Conservation (phyloP, 139 green algal genomes). For the Marvania coccoides region DNA sequence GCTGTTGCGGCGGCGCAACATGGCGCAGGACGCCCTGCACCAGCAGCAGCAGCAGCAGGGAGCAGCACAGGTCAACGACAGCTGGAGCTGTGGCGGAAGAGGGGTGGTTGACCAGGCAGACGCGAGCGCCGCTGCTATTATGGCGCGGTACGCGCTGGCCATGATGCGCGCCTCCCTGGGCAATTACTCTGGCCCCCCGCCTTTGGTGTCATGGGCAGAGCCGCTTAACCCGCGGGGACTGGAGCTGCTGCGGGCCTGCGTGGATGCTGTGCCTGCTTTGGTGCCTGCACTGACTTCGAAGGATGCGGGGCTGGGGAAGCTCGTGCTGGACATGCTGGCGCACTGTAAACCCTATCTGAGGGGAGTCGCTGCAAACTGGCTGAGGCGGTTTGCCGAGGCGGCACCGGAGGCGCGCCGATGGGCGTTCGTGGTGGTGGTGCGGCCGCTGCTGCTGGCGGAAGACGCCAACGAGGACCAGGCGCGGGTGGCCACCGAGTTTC, state of each 20-base stretch:
- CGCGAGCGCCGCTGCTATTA: background rate
- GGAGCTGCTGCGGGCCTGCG: constrained; percentile 19
- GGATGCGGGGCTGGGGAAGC: constrained; percentile 1
- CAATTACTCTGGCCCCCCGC: background rate
- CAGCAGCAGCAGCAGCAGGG: background rate
- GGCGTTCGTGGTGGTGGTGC: constrained; percentile 7
- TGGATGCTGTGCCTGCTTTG: background rate
- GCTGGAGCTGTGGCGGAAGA: too few species aligned
- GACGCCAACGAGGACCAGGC: constrained; percentile 2
- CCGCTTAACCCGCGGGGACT: background rate
- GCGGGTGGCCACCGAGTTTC: constrained; percentile 7
- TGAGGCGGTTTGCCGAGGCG: background rate
- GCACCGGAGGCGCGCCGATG: constrained; percentile 1
- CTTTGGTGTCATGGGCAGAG: constrained; percentile 1
- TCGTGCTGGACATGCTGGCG: constrained; percentile 8
- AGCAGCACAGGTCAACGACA: background rate
- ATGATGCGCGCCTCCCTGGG: constrained; percentile 16
- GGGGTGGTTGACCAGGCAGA: background rate
- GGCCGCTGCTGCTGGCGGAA: constrained; percentile 10
- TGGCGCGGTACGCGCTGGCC: constrained; percentile 6
- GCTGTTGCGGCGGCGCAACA: background rate
- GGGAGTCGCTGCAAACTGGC: background rate
- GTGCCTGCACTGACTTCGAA: background rate
- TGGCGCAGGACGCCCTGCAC: background rate
- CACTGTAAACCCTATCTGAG: background rate